phyloP scores from a whole-genome alignment of 352 stramenopile genomes.

The Pythium insidiosum region DNA sequence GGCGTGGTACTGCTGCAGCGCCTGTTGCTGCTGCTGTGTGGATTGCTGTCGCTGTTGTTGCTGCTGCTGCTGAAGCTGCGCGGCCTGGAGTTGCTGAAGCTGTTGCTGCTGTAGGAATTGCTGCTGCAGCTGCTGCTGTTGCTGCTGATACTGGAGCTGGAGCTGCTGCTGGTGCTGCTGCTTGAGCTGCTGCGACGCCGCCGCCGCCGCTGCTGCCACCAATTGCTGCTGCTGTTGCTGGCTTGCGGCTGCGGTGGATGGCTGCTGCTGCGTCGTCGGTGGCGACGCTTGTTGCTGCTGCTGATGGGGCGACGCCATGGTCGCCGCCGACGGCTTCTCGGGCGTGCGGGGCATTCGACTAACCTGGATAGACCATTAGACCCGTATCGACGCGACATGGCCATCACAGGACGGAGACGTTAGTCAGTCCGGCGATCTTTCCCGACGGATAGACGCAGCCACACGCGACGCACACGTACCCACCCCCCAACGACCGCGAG shows the following conservation, averaged over 20 bases:
- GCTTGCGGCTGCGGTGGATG: neutral
- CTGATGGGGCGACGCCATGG: no score
- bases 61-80: conserved; percentile 12
- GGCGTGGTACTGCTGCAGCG: conserved; percentile 9
- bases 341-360: no score
- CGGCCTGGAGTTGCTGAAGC: conserved; percentile 18
- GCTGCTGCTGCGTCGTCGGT: neutral
- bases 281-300: no score
- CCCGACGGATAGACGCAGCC: no score
- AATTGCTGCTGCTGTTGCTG: conserved; percentile 8
- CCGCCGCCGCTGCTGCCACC: conserved; percentile 21
- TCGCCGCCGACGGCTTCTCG: no score
- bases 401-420: no score
- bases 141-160: conserved; percentile 22
- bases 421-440: no score
- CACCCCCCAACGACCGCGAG: no score
- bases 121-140: conserved; percentile 21
- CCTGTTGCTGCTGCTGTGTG: conserved; percentile 6
- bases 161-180: conserved; percentile 19
- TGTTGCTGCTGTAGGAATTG: conserved; percentile 24
- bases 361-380: no score
- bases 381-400: no score
- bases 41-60: conserved; percentile 11
- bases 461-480: no score
- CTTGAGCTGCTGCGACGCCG: conserved; percentile 14